Evolutionary conservation across 2,329 filamentous ascomycete genomes (phyloP), one percentile per base, ranked within the genome.

Genomic region (Aspergillus bombycis): DNA sequence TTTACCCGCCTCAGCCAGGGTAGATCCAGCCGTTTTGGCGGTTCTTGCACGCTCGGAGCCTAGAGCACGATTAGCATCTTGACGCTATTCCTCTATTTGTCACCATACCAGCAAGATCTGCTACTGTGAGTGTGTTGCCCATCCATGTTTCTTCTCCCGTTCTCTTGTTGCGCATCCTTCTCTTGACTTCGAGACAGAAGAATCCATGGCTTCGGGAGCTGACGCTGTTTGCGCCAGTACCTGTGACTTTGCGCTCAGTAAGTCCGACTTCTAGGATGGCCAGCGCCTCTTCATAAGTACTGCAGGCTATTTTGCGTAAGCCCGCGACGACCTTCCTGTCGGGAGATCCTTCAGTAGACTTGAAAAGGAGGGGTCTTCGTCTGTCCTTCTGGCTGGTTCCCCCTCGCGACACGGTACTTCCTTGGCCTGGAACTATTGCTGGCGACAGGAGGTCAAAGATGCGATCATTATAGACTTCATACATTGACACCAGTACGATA

Each of bases 401-500:
- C 32, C 79, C 78, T 65, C 79, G 75, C 12, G 77, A 79, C 66
- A 76, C 71, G 12, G 74, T 74, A n/a, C 74, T 74, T 28, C 75
- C 75, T 50, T 76, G 77, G 6, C 76, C 75, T 10, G 88, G 73
- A 14, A 72, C 71, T n/a, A 77, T 73, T 2, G 80, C 73, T 21
- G 84, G 83, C 0, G 90, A 91, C 1, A 99, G 83, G 0, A 99
- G 87, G 72, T 99, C 95, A 76, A 96, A 98, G 68, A 99, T 98
- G 41, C 94, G 89, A 79, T 99, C 94, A 74, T 99, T 99, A 82
- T 99, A 97, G 1, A 99, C 94, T 77, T 99, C 95, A 78, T 98
- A 98, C 94, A 99, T 99, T 60, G 93, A 97, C 26, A 99, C 85
- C 12, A 99, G 82, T 60, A 99, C 88, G 5, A 91, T 90, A 71